Base-by-base conservation (phyloP, 2,329 filamentous ascomycete genomes). In the Knufia petricola region DNA sequence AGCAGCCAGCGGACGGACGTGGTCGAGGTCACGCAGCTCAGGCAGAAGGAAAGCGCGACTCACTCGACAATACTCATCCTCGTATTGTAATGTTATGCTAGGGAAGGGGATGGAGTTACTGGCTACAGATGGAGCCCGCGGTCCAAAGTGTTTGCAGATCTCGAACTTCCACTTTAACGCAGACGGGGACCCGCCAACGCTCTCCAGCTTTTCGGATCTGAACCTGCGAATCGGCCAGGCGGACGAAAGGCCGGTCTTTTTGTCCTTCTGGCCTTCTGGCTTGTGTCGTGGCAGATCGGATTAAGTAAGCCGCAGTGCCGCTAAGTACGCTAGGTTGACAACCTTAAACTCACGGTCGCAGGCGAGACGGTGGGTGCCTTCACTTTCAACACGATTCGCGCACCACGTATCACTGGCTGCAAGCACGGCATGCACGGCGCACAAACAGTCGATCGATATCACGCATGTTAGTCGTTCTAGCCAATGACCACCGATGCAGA, bases 291-390 rank as follows among this genome's bases (percentile, higher is more conserved):
- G 6, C 21, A 2, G 42, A 8, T 9, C 9, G 8, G 12, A 31
- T 32, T 32, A 30, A n/a, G 21, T 43, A 43, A 43, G 40, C 40
- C 13, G 17, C 40, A 12, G 10, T 44, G 31, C 24, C 30, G n/a
- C 32, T 12, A 20, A 34, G 6, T 31, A 28, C 34, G n/a, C 42
- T 20, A 34, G 23, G n/a, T 39, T n/a, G n/a, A n/a, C 44, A 47
- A 47, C 44, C 44, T 47, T 47, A 47, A 39, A 36, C 28, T 34
- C n/a, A n/a, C n/a, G 42, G 31, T 30, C 23, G 31, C 42, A 46
- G 28, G 31, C 42, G 30, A 46, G 28, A 34, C 28, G 20, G 30
- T 17, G 30, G 32, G 13, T 15, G 44, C 44, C 44, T 39, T 47
- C n/a, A 26, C 32, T 12, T 12, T 24, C 17, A 31, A 3, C 41